Evolutionary conservation across 352 stramenopile species (phyloP), one percentile per base, ranked within the genome.

Genomic region (Elongisporangium senticosum): DNA sequence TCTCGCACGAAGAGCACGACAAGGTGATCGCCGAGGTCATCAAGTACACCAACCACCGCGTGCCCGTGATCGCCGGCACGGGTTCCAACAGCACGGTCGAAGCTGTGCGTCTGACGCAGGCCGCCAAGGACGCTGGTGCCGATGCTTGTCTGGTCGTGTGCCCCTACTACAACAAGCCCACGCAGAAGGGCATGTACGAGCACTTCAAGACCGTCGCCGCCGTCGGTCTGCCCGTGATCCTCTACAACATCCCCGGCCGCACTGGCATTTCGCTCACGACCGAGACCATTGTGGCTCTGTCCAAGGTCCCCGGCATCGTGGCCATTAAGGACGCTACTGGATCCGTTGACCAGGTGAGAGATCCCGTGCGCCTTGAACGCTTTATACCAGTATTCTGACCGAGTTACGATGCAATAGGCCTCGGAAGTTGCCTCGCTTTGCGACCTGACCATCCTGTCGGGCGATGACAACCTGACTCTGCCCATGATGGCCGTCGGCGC

Each of bases 101-200:
- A 58, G 87, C 87, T 20, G 68, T 97, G 69, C 86, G 86, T n/a
- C 56, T 95, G 58, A 97, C 89, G 20, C 73, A 80, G 33, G 83
- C 85, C 19, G 93, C 95, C 37, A 97, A 97, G 60, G 89, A 98
- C 56, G 79, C 87, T 20, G 96, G 96, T 15, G 93, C 87, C 53
- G 96, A 99, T 73, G 96, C 94, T 24, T 96, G 81, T 51, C 78
- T 99, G 2, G 83, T 99, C 28, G 96, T 99, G 4, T 98, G 95
- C 61, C 97, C 97, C 52, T 99, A 99, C 78, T 99, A 99, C 80
- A 97, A 99, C 76, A 99, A 99, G 82, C 96, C 97, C 40, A 98
- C 96, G 20, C 96, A 99, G 76, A 89, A 95, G 67, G 93, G 89
- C 14, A 68, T 99, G 51, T 94, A 98, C 57, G 77, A 95, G 39